phyloP scores from a whole-genome alignment of 352 stramenopile species.

The Globisporangium lucens region DNA sequence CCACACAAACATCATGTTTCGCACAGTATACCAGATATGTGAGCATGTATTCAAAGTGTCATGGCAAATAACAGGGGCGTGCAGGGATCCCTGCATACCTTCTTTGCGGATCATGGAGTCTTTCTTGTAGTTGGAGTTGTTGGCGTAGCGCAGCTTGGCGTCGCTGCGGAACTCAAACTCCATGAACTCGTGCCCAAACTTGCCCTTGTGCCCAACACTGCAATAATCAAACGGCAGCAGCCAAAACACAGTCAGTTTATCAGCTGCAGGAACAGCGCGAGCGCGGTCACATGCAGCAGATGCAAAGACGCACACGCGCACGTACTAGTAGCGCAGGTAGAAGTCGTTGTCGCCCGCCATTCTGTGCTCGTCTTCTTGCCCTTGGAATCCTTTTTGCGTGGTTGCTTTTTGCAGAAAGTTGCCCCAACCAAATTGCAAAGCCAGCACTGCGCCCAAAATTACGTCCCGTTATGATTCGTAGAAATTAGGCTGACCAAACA shows the following conservation, averaged over 20 bases:
- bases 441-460: too few relatives aligned
- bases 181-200: conserved; percentile 97
- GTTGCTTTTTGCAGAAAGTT: background rate
- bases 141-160: conserved; percentile 94
- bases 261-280: background rate
- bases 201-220: conserved; percentile 94
- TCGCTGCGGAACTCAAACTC: conserved; percentile 95
- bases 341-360: conserved; percentile 81
- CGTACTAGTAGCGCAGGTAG: conserved; percentile 89
- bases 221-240: background rate
- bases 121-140: conserved; percentile 99
- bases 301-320: conserved; percentile 2
- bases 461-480: too few relatives aligned
- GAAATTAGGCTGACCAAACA: too few relatives aligned
- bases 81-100: conserved; percentile 37
- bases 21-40: background rate
- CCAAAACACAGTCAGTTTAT: background rate
- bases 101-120: conserved; percentile 97
- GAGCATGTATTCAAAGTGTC: too few relatives aligned
- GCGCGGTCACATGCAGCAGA: background rate
- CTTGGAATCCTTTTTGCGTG: conserved; percentile 9
- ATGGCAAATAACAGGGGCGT: background rate
- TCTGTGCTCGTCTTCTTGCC: conserved; percentile 11
- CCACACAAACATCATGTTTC: background rate
- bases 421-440: too few relatives aligned